phyloP scores from a whole-genome alignment of 2,329 filamentous ascomycete genomes.

The Aspergillus amoenus region DNA sequence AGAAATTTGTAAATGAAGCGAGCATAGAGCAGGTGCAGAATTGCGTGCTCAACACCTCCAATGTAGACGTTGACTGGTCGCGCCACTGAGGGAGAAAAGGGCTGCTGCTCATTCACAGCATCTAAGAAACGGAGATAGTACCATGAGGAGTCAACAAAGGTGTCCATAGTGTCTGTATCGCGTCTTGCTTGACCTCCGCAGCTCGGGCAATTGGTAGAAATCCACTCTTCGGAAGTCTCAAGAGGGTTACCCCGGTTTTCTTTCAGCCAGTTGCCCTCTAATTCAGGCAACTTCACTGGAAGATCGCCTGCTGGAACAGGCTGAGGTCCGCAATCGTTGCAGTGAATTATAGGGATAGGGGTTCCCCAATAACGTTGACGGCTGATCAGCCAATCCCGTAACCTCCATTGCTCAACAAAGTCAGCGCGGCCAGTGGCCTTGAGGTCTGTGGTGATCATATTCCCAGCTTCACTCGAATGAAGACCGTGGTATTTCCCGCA shows the following conservation, averaged over 20 bases:
- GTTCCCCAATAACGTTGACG: slow-evolving; percentile 92
- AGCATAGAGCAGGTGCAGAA: slow-evolving; percentile 83
- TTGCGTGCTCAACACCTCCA: slow-evolving; percentile 87
- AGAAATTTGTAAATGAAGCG: slow-evolving; percentile 90
- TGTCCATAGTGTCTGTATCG: slow-evolving; percentile 95
- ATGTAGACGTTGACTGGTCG: slow-evolving; percentile 86
- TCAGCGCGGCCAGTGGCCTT: slow-evolving; percentile 57
- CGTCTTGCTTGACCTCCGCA: slow-evolving; percentile 70
- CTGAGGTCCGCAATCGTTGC: slow-evolving; percentile 71
- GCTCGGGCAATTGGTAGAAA: slow-evolving; percentile 70
- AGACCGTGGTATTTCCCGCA: slow-evolving; percentile 66
- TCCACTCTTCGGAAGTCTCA: slow-evolving; percentile 69
- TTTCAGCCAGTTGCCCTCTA: slow-evolving; percentile 66
- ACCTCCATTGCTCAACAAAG: slow-evolving; percentile 70
- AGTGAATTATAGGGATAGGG: slow-evolving; percentile 87
- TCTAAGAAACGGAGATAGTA: slow-evolving; percentile 83
- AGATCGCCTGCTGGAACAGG: slow-evolving; percentile 75
- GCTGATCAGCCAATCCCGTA: slow-evolving; percentile 87
- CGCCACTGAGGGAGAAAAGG: slow-evolving; percentile 58
- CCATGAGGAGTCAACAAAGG: slow-evolving; percentile 94
- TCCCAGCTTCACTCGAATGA: slow-evolving; percentile 61
- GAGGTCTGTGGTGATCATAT: slow-evolving; percentile 57
- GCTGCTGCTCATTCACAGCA: slow-evolving; percentile 60
- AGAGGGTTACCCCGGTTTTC: slow-evolving; percentile 75
- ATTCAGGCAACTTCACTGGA: slow-evolving; percentile 71